Evolutionary conservation across 2,329 filamentous ascomycete species (phyloP).

Genomic region (Zasmidium citrigriseum): DNA sequence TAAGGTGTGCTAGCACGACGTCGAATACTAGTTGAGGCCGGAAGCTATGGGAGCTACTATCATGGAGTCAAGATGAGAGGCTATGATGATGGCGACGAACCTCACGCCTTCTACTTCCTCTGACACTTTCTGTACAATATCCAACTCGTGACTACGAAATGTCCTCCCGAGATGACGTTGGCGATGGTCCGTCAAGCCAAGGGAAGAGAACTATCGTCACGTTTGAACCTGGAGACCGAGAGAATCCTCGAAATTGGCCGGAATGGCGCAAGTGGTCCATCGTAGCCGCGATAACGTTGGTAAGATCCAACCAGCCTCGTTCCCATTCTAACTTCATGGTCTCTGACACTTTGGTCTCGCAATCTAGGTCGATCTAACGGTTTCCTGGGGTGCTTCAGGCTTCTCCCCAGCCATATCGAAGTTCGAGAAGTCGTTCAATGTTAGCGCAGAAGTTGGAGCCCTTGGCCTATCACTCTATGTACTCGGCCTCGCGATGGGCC

Average conservation of each 20-base stretch:
- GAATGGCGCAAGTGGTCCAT: constrained; percentile 48
- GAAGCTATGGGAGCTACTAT: background rate
- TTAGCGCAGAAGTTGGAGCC: constrained; percentile 44
- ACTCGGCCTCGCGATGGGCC: constrained; percentile 49
- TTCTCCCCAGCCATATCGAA: constrained; percentile 47
- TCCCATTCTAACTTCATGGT: constrained; percentile 29
- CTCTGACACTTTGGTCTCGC: constrained; percentile 47
- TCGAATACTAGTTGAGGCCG: background rate
- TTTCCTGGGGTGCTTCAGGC: constrained; percentile 46
- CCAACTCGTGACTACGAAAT: too few species aligned
- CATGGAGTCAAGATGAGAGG: too few species aligned
- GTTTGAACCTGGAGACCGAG: constrained; percentile 40
- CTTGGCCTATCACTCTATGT: constrained; percentile 51
- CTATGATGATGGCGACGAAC: too few species aligned
- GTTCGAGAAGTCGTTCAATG: constrained; percentile 44
- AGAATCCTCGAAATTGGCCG: constrained; percentile 50
- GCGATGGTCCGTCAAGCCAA: background rate
- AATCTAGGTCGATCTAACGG: constrained; percentile 23
- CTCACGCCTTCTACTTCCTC: too few species aligned
- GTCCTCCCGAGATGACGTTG: too few species aligned
- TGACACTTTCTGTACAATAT: too few species aligned
- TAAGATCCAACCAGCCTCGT: background rate
- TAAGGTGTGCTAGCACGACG: background rate
- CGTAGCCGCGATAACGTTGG: background rate
- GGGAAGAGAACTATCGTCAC: constrained; percentile 10